Base-by-base conservation (phyloP, 495 filamentous ascomycete genomes). In the Aspergillus baeticus region DNA sequence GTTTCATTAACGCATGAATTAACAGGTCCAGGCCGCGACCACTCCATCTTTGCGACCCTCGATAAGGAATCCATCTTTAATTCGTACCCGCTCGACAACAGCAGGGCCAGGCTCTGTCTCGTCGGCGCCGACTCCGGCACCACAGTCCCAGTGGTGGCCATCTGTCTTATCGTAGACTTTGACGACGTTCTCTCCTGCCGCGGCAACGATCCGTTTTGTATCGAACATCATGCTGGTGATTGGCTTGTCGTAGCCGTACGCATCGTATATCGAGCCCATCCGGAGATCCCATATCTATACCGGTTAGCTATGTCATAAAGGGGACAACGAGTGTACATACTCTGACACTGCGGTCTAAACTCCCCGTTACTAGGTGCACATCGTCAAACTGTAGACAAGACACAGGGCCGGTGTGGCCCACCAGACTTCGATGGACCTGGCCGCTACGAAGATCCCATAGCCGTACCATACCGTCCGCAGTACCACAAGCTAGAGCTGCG, bases 191-290 rank as follows among this genome's bases (percentile, higher is more conserved):
- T 98, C 93, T 43, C 92, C 89, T 0, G 91, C 91, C 3, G 94
- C 92, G 41, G 90, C 84, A 7, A 93, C 92, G 58, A 99, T 99
- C 38, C 94, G 85, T 23, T 92, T 86, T 11, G 80, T 77, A 69
- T 99, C 94, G 64, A 99, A 99, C 86, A 94, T 94, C 94, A 98
- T 98, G 77, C 88, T 92, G 21, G 91, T 96, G 58, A 99, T 82
- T 0, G 93, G 87, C 64, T 91, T 80, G 66, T 97, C 91, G 69
- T 97, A 99, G 39, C 94, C 94, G 65, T 89, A 99, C 29, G 92
- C 95, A 67, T 99, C 94, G 66, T 87, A 90, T 61, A 99, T 97
- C 13, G 91, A 92, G 36, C 94, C 94, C 13, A 89, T 99, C 37
- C 94, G 89, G 39, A 99, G 86, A 76, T 99, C 94, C 94, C 94